phyloP scores from a whole-genome alignment of 495 filamentous ascomycete species.

The Aspergillus nanangensis region DNA sequence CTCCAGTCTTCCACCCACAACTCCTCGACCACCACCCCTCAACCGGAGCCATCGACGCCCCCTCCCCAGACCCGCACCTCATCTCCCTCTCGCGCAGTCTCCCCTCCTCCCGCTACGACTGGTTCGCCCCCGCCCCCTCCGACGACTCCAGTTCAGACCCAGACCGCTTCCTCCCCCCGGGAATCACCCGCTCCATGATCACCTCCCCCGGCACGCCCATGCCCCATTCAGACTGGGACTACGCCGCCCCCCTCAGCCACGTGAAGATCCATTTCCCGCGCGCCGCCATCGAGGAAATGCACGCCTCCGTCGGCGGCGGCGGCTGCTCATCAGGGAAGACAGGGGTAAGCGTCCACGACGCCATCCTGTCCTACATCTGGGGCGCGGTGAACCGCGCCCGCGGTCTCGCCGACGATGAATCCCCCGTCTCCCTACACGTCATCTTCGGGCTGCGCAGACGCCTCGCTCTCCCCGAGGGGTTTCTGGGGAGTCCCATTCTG shows the following conservation, averaged over 20 bases:
- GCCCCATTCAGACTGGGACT: background rate
- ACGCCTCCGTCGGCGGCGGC: background rate
- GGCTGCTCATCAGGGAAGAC: no score
- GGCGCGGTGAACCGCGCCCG: background rate
- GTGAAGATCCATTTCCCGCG: background rate
- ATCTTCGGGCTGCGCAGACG: slow-evolving; percentile 4
- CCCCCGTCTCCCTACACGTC: background rate
- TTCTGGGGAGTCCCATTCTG: slow-evolving; percentile 5
- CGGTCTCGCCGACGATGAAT: background rate
- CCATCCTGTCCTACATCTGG: background rate
- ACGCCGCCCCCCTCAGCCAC: background rate
- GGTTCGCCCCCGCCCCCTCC: background rate
- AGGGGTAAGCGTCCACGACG: background rate
- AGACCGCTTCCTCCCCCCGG: slow-evolving; percentile 1
- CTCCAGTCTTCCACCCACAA: background rate
- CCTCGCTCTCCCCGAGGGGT: slow-evolving; percentile 1
- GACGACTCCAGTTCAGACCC: background rate
- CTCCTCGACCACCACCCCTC: background rate
- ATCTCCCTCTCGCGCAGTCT: background rate
- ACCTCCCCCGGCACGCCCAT: background rate
- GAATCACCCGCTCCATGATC: background rate
- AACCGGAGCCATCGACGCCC: background rate
- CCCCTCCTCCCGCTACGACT: background rate
- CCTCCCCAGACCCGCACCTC: background rate
- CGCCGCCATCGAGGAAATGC: background rate